Evolutionary conservation across 1,284 basidiomycete species (phyloP), one percentile per base, ranked within the genome.

Genomic region (Crocinoboletus sp.): DNA sequence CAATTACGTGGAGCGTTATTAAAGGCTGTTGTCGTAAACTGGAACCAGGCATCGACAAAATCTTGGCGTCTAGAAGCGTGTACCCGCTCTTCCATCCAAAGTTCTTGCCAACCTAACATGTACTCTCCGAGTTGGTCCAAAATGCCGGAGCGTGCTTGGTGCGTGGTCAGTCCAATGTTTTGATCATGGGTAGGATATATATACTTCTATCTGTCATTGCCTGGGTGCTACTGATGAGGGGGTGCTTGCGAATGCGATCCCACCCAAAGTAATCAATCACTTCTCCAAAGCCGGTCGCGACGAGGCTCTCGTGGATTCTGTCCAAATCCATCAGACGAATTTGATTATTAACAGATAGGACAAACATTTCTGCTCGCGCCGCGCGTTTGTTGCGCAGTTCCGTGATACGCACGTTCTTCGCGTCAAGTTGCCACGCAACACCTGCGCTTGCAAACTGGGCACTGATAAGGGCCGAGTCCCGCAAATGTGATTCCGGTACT

Each of bases 91-190:
- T 62, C 64, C 50, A 56, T 56, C 19, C 58, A 50, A 44, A 67
- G 56, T 37, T 63, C 63, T 41, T 55, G 63, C 64, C 65, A 67
- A 15, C 44, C 56, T 6, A 48, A 29, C 63, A 62, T 67, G 39
- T 63, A 53, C 5, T 50, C 56, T 28, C 31, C 41, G n/a, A 67
- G 49, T 34, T 63, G 51, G 19, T 55, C 49, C 15, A 61, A 20
- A 34, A 63, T 17, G 24, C 22, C 34, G 29, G 41, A 30, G 12
- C 36, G 48, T 31, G 33, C 64, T 66, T 47, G 28, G 30, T 36
- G 33, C 27, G 6, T 41, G 17, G 36, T 66, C 20, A 58, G 27
- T 15, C 9, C 3, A 15, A 25, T 1, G 16, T 19, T 30, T 29
- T 31, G 13, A 19, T 23, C n/a, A 31, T 19, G 33, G 16, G 23